Conservation (phyloP, 2,329 filamentous ascomycete genomes). For the Fusarium sp. region DNA sequence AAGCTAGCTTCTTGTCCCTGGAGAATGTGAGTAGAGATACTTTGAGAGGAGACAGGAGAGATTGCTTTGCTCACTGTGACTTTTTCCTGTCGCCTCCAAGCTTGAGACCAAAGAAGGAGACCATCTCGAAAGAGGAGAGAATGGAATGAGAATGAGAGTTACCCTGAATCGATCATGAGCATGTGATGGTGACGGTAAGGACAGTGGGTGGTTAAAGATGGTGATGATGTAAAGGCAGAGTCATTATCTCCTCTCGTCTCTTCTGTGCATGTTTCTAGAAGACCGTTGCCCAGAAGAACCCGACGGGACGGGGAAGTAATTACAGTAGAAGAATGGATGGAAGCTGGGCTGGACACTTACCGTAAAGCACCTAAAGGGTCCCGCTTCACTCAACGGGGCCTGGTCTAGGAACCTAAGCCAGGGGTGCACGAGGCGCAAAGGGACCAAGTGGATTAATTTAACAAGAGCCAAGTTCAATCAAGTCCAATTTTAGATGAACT, state of each 20-base stretch:
- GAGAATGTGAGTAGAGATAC: constrained; percentile 9
- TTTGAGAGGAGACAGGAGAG: not conserved
- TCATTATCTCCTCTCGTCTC: not conserved
- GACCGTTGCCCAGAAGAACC: constrained; percentile 27
- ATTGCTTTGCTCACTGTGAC: constrained; percentile 55
- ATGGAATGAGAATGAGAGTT: not conserved
- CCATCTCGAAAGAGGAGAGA: constrained; percentile 54
- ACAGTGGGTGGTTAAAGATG: not conserved
- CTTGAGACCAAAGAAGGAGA: constrained; percentile 69
- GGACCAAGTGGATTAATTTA: constrained; percentile 35
- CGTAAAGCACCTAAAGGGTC: constrained; percentile 28
- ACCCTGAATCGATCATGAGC: constrained; percentile 25
- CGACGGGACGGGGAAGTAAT: not conserved
- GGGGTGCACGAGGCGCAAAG: constrained; percentile 31
- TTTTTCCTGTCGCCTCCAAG: constrained; percentile 68
- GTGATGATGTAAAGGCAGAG: constrained; percentile 16
- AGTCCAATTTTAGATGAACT: constrained; percentile 29
- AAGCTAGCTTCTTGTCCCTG: constrained; percentile 39
- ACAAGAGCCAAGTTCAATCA: constrained; percentile 2
- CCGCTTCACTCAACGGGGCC: constrained; percentile 31
- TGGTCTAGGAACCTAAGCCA: not conserved
- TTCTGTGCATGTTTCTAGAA: constrained; percentile 35
- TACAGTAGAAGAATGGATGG: too few species aligned
- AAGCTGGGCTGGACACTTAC: constrained; percentile 26
- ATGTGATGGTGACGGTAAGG: constrained; percentile 2